These are phyloP conservation scores for Stephanodiscus triporus DNA, from an alignment of 108 stramenopile genomes.

Conservation along the genomic window DNA sequence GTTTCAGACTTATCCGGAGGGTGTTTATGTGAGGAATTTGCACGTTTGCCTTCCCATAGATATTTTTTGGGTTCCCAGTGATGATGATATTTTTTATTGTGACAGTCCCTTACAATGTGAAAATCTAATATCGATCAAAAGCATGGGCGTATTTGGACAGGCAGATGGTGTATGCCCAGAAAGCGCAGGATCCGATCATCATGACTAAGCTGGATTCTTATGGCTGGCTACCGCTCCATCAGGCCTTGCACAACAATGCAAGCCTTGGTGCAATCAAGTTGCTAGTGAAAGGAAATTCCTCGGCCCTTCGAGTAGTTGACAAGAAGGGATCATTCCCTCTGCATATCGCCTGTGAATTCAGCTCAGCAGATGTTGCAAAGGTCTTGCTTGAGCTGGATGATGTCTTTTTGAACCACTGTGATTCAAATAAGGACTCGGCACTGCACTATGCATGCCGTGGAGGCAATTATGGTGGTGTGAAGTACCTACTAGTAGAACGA, in stretches of 20 bases:
- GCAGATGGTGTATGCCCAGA: constrained; percentile 4
- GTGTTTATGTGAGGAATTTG: neutral
- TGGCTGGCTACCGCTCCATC: constrained; percentile 17
- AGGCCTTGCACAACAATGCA: too few relatives aligned
- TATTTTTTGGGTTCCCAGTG: too few relatives aligned
- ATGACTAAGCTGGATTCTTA: neutral
- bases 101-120: too few relatives aligned
- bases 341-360: constrained; percentile 19
- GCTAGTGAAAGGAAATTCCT: neutral
- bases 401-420: neutral
- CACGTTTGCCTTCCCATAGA: neutral
- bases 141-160: neutral
- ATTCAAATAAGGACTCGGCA: neutral
- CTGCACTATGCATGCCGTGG: too few relatives aligned
- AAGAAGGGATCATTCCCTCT: neutral
- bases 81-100: neutral
- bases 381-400: constrained; percentile 1
- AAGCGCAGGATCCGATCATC: neutral
- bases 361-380: neutral
- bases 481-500: neutral
- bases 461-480: too few relatives aligned
- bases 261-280: neutral
- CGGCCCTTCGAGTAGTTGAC: constrained; percentile 4
- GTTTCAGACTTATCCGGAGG: neutral
- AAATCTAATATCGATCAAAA: too few relatives aligned